Evolutionary conservation across 106 monocot genomes (phyloP), one percentile per base, ranked within the genome.

Genomic region (Iris macrosiphon): DNA sequence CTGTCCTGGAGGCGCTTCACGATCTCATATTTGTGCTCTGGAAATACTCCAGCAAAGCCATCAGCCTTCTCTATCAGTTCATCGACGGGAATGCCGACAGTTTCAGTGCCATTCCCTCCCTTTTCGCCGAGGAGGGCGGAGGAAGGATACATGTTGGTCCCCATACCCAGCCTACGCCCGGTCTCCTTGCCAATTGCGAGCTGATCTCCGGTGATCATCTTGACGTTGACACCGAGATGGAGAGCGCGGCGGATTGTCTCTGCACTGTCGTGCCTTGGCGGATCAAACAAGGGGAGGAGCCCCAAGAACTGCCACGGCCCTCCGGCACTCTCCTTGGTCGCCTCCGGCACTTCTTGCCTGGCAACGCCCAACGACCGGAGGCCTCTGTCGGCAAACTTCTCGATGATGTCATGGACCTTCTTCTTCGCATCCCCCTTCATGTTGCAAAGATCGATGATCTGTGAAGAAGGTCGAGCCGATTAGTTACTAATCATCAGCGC

Each of bases 191-290:
- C 85, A 30, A 85, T 85, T 31, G 85, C 80, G 2, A 85, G 75
- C 69, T 85, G 85, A 41, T 85, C 85, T 51, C 84, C 86, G 4
- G 81, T 81, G 42, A 86, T 80, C 73, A 76, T 81, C 63, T 77
- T 85, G 25, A 85, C 85, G 33, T 85, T 85, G 2, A 85, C 85
- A 13, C 80, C 85, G 7, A 85, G 80, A 34, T 80, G 69, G 11
- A 85, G 80, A 27, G 85, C 85, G 4, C 68, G 43, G 16, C 59
- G 72, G 29, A 80, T 85, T 26, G 85, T 85, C 55, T 80, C 75
- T 11, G 75, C 79, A 40, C 85, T 85, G 68, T 85, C 85, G 28
- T 76, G 85, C 39, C 85, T 72, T 15, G 76, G 85, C 16, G 80
- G 85, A 18, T 85, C 80, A 40, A 85, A 85, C 9, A 85, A 76